These are phyloP conservation scores for Saccharomyces hybrid DNA, from an alignment of 1,139 yeast genomes.

Conservation along the genomic window DNA sequence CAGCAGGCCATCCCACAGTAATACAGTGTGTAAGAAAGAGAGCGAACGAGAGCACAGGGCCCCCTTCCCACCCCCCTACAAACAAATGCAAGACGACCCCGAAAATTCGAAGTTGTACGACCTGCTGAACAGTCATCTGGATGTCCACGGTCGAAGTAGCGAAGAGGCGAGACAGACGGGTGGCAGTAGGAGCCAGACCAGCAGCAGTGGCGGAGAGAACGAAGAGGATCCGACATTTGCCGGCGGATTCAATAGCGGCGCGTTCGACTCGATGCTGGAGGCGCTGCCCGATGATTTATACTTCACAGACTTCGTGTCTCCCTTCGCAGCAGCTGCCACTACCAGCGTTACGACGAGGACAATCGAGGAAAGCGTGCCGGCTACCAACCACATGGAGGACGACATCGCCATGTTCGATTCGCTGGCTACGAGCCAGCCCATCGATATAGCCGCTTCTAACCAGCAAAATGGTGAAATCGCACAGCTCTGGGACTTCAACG, in stretches of 20 bases:
- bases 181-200: background rate
- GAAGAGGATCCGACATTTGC: background rate
- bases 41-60: background rate
- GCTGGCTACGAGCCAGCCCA: slow-evolving; percentile 6
- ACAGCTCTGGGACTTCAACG: slow-evolving; percentile 32
- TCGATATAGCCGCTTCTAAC: slow-evolving; percentile 12
- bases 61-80: background rate
- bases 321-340: background rate
- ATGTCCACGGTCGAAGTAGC: background rate
- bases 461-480: slow-evolving; percentile 34
- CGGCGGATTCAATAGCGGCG: slow-evolving; percentile 1
- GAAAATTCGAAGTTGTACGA: background rate
- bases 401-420: background rate
- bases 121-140: background rate
- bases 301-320: slow-evolving; percentile 6
- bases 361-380: background rate
- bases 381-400: background rate
- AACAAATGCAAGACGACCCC: background rate
- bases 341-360: background rate
- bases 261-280: slow-evolving; percentile 32
- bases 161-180: background rate
- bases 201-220: background rate
- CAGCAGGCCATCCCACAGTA: background rate
- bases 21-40: background rate
- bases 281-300: slow-evolving; percentile 30